Percentiles rank a stretch among this genome's conserved stretches.
These are phyloP conservation scores for Berberis thunbergii DNA, from an alignment of 164 flowering plant species.

Conservation along the genomic window DNA sequence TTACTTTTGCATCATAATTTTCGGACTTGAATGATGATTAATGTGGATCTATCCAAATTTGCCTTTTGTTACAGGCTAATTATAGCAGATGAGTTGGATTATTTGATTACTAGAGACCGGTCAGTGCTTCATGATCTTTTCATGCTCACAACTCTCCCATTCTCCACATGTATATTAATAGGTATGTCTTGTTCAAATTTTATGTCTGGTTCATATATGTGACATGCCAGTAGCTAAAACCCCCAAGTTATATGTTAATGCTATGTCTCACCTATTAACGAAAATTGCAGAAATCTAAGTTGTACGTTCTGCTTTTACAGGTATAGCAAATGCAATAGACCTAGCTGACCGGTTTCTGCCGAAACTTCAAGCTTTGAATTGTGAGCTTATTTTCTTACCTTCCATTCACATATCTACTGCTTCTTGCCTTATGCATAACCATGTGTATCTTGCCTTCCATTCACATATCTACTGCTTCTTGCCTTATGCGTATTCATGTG, in stretches of 20 bases:
- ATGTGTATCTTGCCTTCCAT: no score
- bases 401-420: neutral
- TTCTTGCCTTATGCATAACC: neutral
- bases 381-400: constrained; percentile 35
- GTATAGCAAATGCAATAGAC: constrained; percentile 94
- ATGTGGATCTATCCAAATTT: neutral
- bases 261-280: no score
- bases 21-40: no score
- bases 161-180: constrained; percentile 73
- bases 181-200: constrained; percentile 30
- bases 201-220: no score
- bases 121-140: constrained; percentile 93
- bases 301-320: constrained; percentile 26
- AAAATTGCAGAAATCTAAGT: no score
- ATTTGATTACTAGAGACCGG: constrained; percentile 72
- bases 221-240: no score
- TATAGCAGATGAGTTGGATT: constrained; percentile 90
- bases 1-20: neutral
- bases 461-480: neutral
- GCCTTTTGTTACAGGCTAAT: constrained; percentile 39
- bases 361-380: constrained; percentile 75
- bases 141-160: constrained; percentile 84
- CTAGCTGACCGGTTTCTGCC: constrained; percentile 96
- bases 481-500: neutral
- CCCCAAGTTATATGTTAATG: no score